A percentile compares a stretch with the other conserved stretches of the same genome.
Evolutionary conservation across 768 basidiomycete genomes (phyloP).

Genomic region (Suillus weaverae): DNA sequence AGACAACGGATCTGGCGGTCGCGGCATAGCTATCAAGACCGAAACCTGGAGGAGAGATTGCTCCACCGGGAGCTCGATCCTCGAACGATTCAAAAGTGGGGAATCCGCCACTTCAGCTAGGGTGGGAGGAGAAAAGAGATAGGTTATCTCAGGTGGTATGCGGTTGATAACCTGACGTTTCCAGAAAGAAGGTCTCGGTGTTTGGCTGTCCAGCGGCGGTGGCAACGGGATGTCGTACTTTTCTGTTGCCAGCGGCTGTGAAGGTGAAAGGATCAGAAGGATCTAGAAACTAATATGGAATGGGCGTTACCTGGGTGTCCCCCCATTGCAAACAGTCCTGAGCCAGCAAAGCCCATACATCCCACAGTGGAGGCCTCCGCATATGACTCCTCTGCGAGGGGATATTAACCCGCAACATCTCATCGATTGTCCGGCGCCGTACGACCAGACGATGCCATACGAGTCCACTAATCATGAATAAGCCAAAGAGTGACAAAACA

Average conservation of each 20-base stretch:
- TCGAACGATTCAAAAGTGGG: background rate
- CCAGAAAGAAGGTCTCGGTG: slow-evolving; percentile 21
- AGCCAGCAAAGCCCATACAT: slow-evolving; percentile 18
- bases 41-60: slow-evolving; percentile 28
- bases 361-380: slow-evolving; percentile 25
- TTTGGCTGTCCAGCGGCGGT: slow-evolving; percentile 5
- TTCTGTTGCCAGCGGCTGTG: slow-evolving; percentile 27
- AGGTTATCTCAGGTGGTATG: slow-evolving; percentile 28
- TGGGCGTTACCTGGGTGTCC: slow-evolving; percentile 23
- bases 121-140: slow-evolving; percentile 25
- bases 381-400: slow-evolving; percentile 2
- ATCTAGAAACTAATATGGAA: slow-evolving; percentile 20
- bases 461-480: slow-evolving; percentile 32
- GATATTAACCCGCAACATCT: slow-evolving; percentile 11
- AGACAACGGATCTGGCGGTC: slow-evolving; percentile 3
- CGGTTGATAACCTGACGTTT: slow-evolving; percentile 14
- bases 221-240: slow-evolving; percentile 5
- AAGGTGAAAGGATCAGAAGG: background rate
- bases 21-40: slow-evolving; percentile 31
- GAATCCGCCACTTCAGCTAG: background rate
- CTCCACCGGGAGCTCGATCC: slow-evolving; percentile 10
- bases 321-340: slow-evolving; percentile 13
- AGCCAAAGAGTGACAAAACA: slow-evolving; percentile 30
- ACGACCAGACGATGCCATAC: slow-evolving; percentile 34
- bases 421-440: slow-evolving; percentile 30